These are phyloP conservation scores for Aspergillus panamensis DNA, from an alignment of 495 filamentous ascomycete genomes.

Conservation along the genomic window DNA sequence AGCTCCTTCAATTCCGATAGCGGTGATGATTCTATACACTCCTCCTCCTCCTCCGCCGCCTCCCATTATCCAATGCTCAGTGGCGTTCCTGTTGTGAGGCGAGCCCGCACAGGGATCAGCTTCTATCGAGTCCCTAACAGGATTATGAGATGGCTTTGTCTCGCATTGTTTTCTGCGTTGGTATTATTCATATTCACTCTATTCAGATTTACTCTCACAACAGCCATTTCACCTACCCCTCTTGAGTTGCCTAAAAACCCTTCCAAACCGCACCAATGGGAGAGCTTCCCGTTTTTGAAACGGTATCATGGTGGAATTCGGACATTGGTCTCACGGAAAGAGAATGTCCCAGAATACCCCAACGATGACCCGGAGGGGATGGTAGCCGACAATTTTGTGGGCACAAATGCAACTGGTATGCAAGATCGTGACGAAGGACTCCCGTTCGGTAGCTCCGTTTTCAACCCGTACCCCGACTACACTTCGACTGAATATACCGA, in stretches of 20 bases:
- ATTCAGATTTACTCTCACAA: slow-evolving; percentile 61
- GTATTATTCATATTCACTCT: slow-evolving; percentile 69
- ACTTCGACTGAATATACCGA: slow-evolving; percentile 53
- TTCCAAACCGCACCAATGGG: slow-evolving; percentile 68
- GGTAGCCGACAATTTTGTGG: slow-evolving; percentile 17
- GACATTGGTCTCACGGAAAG: slow-evolving; percentile 55
- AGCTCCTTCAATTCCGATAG: slow-evolving; percentile 32
- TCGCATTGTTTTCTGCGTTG: slow-evolving; percentile 62
- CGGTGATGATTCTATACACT: slow-evolving; percentile 26
- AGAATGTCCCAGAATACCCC: slow-evolving; percentile 78
- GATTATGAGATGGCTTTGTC: slow-evolving; percentile 67
- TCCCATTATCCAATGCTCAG: slow-evolving; percentile 57
- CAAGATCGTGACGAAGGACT: slow-evolving; percentile 23
- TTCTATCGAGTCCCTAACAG: slow-evolving; percentile 59
- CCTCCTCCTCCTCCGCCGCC: slow-evolving; percentile 30
- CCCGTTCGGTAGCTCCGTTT: slow-evolving; percentile 51
- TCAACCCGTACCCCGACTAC: slow-evolving; percentile 68
- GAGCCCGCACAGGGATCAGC: slow-evolving; percentile 37
- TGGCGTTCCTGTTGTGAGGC: slow-evolving; percentile 31
- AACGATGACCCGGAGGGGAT: slow-evolving; percentile 35
- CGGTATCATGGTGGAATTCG: slow-evolving; percentile 82
- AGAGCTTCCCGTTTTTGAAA: slow-evolving; percentile 73
- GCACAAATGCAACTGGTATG: slow-evolving; percentile 11
- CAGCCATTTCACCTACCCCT: slow-evolving; percentile 58
- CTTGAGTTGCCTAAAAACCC: slow-evolving; percentile 52